A percentile compares a stretch with the other conserved stretches of the same genome.
Evolutionary conservation across 2,329 filamentous ascomycete species (phyloP).

Genomic region (Aspergillus sp.): DNA sequence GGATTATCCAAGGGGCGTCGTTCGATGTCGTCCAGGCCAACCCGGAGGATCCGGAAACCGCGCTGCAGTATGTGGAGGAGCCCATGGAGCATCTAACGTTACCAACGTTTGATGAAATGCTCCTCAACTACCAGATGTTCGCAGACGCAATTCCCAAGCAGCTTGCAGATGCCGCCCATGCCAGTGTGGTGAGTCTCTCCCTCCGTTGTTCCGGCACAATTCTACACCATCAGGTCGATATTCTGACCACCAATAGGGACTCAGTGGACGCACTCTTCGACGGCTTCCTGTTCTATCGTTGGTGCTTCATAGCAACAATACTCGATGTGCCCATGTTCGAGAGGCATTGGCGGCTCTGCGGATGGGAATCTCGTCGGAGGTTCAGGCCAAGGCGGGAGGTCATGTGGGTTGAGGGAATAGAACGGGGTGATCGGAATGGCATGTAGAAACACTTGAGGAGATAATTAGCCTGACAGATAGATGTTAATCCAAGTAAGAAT

Average conservation of each 20-base stretch:
- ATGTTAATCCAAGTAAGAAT: background rate
- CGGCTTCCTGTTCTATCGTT: conserved; percentile 37
- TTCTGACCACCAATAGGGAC: conserved; percentile 16
- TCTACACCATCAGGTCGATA: conserved; percentile 2
- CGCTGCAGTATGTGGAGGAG: conserved; percentile 23
- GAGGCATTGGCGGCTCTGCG: conserved; percentile 34
- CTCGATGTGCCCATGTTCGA: conserved; percentile 24
- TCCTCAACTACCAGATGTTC: conserved; percentile 23
- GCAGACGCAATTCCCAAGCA: conserved; percentile 20
- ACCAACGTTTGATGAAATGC: conserved; percentile 23
- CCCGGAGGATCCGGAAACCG: conserved; percentile 16
- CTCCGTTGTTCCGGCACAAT: background rate
- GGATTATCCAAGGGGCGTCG: conserved; percentile 24
- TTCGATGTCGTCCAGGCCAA: conserved; percentile 21
- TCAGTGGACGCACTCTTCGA: conserved; percentile 39
- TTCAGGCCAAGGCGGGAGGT: conserved; percentile 9
- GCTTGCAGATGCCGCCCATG: conserved; percentile 21
- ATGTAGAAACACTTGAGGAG: background rate
- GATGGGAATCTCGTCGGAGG: conserved; percentile 29
- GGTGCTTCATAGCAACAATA: conserved; percentile 32
- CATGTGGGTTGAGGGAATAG: conserved; percentile 1
- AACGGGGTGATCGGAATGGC: background rate
- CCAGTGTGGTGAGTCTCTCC: conserved; percentile 21
- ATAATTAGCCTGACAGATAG: background rate
- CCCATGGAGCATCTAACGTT: conserved; percentile 15